phyloP scores from a whole-genome alignment of 495 filamentous ascomycete species.

The Neohortaea acidophila region DNA sequence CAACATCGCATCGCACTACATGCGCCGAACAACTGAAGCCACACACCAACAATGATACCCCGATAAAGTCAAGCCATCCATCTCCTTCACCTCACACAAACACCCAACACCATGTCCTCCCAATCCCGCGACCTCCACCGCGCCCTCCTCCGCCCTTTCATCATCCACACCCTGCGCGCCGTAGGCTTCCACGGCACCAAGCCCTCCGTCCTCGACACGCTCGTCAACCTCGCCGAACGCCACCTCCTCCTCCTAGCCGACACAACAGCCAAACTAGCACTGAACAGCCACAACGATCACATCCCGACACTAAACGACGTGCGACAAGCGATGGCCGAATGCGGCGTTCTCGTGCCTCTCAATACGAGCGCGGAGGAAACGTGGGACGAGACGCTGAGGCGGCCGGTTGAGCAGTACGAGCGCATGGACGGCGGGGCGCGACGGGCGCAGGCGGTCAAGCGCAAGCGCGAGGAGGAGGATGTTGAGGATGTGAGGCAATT shows the following conservation, averaged over 20 bases:
- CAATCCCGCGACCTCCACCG: conserved; percentile 40
- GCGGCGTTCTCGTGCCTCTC: conserved; percentile 51
- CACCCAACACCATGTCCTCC: conserved; percentile 1
- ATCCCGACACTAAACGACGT: conserved; percentile 55
- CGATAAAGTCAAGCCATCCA: neutral
- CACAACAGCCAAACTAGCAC: conserved; percentile 45
- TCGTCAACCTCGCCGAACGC: conserved; percentile 58
- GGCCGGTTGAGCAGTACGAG: conserved; percentile 22
- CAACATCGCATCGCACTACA: too few relatives aligned
- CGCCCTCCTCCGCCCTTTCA: conserved; percentile 62
- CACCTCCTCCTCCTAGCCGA: conserved; percentile 57
- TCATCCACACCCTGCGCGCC: conserved; percentile 76
- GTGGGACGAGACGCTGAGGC: conserved; percentile 29
- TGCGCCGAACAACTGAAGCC: too few relatives aligned
- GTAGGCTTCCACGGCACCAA: conserved; percentile 65
- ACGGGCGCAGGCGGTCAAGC: conserved; percentile 18
- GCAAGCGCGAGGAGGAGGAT: conserved; percentile 46
- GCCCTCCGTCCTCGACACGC: conserved; percentile 59
- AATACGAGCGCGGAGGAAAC: conserved; percentile 42
- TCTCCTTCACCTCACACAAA: neutral
- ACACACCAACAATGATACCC: neutral
- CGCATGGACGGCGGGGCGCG: conserved; percentile 1
- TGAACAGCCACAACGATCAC: conserved; percentile 33
- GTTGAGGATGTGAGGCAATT: conserved; percentile 57
- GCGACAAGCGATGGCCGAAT: conserved; percentile 64